A percentile compares a stretch with the other conserved stretches of the same genome.
Evolutionary conservation across 257 asterid species (phyloP).

Genomic region (Fraxinus quadrangulata): DNA sequence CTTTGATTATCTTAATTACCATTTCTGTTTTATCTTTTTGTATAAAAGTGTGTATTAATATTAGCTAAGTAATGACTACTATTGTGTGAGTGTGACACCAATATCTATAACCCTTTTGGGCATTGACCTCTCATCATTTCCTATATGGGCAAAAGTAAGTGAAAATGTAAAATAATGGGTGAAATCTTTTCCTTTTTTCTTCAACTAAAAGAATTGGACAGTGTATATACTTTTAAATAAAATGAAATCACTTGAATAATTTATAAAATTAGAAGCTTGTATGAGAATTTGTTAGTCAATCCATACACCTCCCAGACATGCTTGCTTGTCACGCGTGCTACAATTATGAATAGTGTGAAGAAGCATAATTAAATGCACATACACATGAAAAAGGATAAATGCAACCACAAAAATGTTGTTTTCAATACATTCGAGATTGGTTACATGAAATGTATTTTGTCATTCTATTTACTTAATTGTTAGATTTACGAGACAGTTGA

Average conservation of each 20-base stretch:
- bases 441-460: background rate
- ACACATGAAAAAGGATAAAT: background rate
- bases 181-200: background rate
- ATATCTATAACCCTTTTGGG: too few relatives aligned
- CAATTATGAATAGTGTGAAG: background rate
- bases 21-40: background rate
- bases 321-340: background rate
- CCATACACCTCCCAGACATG: background rate
- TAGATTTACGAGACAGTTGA: background rate
- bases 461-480: background rate
- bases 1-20: background rate
- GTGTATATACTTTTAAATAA: conserved; percentile 8
- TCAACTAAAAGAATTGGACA: background rate
- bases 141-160: too few relatives aligned
- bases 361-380: background rate
- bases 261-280: conserved; percentile 14
- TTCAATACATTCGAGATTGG: background rate
- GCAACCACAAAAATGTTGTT: background rate
- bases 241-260: conserved; percentile 6
- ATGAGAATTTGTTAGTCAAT: conserved; percentile 1
- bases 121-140: too few relatives aligned
- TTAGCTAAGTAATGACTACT: too few relatives aligned
- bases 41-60: background rate
- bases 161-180: background rate
- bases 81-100: too few relatives aligned